A percentile compares a stretch with the other conserved stretches of the same genome.
These are phyloP conservation scores for Agaricus blazei DNA, from an alignment of 768 basidiomycete genomes.

Conservation along the genomic window DNA sequence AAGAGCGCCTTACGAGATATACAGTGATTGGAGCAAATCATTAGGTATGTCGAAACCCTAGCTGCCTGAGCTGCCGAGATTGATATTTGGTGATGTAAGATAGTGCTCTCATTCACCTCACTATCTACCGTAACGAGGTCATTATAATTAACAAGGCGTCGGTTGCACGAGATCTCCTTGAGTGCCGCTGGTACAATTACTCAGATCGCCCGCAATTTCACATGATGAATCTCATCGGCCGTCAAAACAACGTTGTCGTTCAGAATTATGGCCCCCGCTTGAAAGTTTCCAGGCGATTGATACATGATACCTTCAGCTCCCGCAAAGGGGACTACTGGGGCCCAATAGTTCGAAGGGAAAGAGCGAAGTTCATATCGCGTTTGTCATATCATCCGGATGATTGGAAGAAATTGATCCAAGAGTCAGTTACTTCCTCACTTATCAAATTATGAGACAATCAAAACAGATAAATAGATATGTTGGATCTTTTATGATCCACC, in stretches of 20 bases:
- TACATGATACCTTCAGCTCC: not conserved
- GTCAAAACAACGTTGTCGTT: constrained; percentile 1
- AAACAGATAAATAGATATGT: not conserved
- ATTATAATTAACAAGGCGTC: not conserved
- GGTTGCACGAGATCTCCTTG: not conserved
- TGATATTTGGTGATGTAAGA: not conserved
- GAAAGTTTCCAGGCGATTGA: not conserved
- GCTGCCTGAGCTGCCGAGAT: too few relatives aligned
- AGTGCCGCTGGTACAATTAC: not conserved
- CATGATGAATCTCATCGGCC: not conserved
- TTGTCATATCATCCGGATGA: not conserved
- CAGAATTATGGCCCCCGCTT: not conserved
- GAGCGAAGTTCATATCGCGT: not conserved
- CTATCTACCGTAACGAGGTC: not conserved
- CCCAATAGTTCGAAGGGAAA: not conserved
- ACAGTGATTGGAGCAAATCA: not conserved
- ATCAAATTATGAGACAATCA: not conserved
- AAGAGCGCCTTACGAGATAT: not conserved
- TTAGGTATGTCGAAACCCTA: not conserved
- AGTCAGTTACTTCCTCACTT: not conserved
- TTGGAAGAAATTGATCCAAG: not conserved
- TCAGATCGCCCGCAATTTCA: not conserved
- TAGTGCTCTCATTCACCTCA: not conserved
- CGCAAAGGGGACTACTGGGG: not conserved
- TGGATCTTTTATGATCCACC: not conserved